Evolutionary conservation across 768 basidiomycete species (phyloP), one percentile per base, ranked within the genome.

Genomic region (Suillus discolor): DNA sequence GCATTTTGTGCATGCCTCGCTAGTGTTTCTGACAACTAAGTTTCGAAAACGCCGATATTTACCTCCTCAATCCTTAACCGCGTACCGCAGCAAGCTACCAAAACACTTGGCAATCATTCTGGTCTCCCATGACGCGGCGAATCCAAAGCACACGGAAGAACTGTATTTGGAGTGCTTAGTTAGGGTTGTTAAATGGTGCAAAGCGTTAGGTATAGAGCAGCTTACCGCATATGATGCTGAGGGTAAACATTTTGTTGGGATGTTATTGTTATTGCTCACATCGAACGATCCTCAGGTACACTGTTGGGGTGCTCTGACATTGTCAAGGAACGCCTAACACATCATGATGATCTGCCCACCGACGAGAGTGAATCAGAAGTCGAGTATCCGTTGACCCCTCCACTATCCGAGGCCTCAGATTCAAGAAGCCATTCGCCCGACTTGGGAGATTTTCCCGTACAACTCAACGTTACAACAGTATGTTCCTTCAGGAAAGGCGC

Each of bases 351-450:
- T 63, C 59, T 41, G 57, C 70, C 44, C 38, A 69, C 67, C 62
- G 77, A 82, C 38, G 79, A 78, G 23, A 79, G 80, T 62, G 84
- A 83, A 64, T 85, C 86, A 23, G 89, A 91, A 63, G 75, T 84
- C 4, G 85, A 87, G 71, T 92, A 88, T 74, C 92, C 92, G 47
- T 79, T 86, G 53, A 93, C 92, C 0, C 92, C 92, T n/a, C 92
- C 92, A 4, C 79, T 84, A 20, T 93, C 92, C 9, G 91, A 92
- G 73, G 83, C 83, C 70, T 87, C 89, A 31, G 85, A 84, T 31
- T 91, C 91, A 13, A 81, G 87, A 64, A 81, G 88, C 36, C 77
- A 87, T 31, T 89, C 89, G 3, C 89, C 89, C 12, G 81, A 79
- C 49, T 64, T n/a, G 38, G 62, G 51, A 25, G 47, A n/a, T 6